These are phyloP conservation scores for Striga asiatica DNA, from an alignment of 257 asterid species.

Conservation along the genomic window DNA sequence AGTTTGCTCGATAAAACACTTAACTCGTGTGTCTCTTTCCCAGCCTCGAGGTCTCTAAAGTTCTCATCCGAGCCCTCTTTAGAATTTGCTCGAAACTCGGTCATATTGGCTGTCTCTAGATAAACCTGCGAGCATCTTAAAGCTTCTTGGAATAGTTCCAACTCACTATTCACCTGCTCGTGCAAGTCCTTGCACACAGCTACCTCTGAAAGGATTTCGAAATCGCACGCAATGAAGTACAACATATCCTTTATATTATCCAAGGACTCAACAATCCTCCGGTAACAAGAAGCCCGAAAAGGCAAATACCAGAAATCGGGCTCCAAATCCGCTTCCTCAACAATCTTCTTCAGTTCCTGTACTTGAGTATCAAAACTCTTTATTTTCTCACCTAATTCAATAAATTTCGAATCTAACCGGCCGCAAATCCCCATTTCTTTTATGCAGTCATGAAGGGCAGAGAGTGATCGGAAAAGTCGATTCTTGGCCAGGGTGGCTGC, in stretches of 20 bases:
- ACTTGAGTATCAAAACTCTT: constrained; percentile 21
- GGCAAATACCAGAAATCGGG: constrained; percentile 45
- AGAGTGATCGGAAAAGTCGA: constrained; percentile 20
- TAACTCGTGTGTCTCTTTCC: constrained; percentile 12
- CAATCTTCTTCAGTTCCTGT: constrained; percentile 23
- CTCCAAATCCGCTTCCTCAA: constrained; percentile 33
- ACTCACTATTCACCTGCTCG: constrained; percentile 11
- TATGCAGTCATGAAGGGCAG: constrained; percentile 29
- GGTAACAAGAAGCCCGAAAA: constrained; percentile 25
- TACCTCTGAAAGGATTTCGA: constrained; percentile 19
- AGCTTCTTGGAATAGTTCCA: constrained; percentile 16
- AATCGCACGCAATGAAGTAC: constrained; percentile 12
- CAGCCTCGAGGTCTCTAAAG: constrained; percentile 26
- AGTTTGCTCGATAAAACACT: not conserved
- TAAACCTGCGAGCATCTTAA: constrained; percentile 15
- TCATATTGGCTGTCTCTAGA: constrained; percentile 15
- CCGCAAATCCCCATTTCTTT: constrained; percentile 15
- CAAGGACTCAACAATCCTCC: constrained; percentile 24
- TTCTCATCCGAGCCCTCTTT: constrained; percentile 15
- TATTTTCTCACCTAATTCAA: constrained; percentile 22
- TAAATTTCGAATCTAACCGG: not conserved
- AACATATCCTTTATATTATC: constrained; percentile 17
- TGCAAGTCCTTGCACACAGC: constrained; percentile 19
- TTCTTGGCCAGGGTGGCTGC: constrained; percentile 53
- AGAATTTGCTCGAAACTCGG: constrained; percentile 6